Conservation (phyloP, 23 red algal species). For the Gracilariopsis chorda region DNA sequence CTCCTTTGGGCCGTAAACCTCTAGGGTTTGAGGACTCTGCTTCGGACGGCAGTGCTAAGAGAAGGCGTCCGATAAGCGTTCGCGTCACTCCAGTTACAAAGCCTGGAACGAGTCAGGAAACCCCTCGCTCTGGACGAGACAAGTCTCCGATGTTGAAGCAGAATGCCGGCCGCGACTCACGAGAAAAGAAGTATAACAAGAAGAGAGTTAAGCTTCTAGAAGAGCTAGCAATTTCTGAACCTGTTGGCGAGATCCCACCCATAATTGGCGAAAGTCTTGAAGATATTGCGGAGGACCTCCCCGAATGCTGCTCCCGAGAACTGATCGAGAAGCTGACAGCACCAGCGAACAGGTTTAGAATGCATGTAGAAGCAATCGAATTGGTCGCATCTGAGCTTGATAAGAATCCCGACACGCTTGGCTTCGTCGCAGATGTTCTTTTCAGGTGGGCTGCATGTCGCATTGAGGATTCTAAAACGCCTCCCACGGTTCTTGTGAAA, state of each 20-base stretch:
- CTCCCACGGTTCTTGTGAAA: conserved; percentile 65
- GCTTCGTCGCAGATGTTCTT: conserved; percentile 41
- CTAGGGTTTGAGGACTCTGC: conserved; percentile 6
- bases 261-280: conserved; percentile 38
- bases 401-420: conserved; percentile 38
- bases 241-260: conserved; percentile 19
- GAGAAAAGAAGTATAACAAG: conserved; percentile 20
- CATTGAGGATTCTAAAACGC: conserved; percentile 63
- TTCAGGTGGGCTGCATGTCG: conserved; percentile 67
- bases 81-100: conserved; percentile 19
- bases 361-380: conserved; percentile 69
- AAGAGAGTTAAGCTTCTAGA: conserved; percentile 44
- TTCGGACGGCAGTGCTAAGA: neutral
- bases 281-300: conserved; percentile 51
- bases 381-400: conserved; percentile 34
- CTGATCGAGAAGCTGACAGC: conserved; percentile 60
- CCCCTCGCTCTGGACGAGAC: neutral
- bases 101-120: neutral
- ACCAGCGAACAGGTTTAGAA: conserved; percentile 61
- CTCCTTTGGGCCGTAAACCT: neutral
- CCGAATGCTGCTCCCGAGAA: conserved; percentile 41
- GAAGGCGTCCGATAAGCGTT: conserved; percentile 29
- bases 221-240: conserved; percentile 19
- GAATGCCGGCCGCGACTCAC: conserved; percentile 21
- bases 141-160: neutral